These are phyloP conservation scores for Tuctoria greenei DNA, from an alignment of 176 grass and related monocot genomes.

Conservation along the genomic window DNA sequence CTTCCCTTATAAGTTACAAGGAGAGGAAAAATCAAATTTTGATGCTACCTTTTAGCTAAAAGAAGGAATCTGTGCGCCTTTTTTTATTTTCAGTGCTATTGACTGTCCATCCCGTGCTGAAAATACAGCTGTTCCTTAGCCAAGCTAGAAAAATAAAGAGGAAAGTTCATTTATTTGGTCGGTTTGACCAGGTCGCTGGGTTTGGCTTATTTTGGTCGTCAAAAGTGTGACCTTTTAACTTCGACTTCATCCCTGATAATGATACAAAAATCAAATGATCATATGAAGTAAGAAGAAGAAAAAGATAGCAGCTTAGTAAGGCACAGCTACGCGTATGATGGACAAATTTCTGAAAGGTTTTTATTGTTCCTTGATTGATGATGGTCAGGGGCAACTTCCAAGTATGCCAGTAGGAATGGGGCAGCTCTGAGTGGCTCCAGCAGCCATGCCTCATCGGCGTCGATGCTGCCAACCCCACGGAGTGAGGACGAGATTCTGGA, in stretches of 20 bases:
- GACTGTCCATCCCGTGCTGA: conserved; percentile 8
- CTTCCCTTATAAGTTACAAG: background rate
- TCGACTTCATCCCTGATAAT: background rate
- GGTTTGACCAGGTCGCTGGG: no score
- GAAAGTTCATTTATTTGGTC: background rate
- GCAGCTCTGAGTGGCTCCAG: conserved; percentile 41
- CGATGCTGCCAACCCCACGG: conserved; percentile 47
- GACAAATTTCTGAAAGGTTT: background rate
- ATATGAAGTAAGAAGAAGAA: background rate
- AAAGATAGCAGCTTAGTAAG: background rate
- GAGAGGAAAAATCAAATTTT: conserved; percentile 7
- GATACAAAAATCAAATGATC: background rate
- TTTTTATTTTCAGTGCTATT: conserved; percentile 39
- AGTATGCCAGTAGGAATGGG: conserved; percentile 32
- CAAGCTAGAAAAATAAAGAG: background rate
- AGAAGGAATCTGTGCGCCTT: background rate
- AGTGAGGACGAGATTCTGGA: conserved; percentile 70
- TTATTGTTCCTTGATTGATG: background rate
- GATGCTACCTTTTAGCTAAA: conserved; percentile 19
- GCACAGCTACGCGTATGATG: background rate
- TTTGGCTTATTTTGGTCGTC: no score
- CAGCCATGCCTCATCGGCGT: conserved; percentile 41
- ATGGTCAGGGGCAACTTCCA: conserved; percentile 42
- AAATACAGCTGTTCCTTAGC: background rate
- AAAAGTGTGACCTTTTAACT: background rate